Base-by-base conservation (phyloP, 2,329 filamentous ascomycete species). In the Botrytis paeoniae region DNA sequence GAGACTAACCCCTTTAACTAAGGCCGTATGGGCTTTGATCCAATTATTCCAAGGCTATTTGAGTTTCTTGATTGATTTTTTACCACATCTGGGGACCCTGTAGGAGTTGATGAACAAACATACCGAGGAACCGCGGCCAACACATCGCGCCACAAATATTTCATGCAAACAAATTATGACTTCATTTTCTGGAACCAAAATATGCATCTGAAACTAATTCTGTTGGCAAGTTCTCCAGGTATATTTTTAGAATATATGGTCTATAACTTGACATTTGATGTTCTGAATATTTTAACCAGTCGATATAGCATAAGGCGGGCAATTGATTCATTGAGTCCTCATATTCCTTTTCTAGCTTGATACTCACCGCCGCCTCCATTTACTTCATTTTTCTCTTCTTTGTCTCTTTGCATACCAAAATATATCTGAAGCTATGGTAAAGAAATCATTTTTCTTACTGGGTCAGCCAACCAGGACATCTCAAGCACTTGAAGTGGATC, bases 401-500 rank as follows among this genome's bases (percentile, higher is more conserved):
- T 12, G 16, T 22, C 57, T 62, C 9, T 14, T 22, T 48, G 22
- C 32, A 70, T 48, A 70, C 16, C 10, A 45, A 35, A 18, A 1
- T 22, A 57, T 20, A 29, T 65, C 41, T 16, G 41, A 29, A 5
- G 61, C 12, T 3, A 72, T 72, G 70, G 70, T 48, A 16, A 37
- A 59, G 22, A 69, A 72, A 39, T 60, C 62, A 37, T 76, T 76
- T 43, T 41, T 72, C 35, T 69, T 76, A 22, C 32, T 75, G 22
- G 74, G 75, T 12, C 63, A 73, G 48, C 71, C 57, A 25, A 51
- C 74, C 12, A 70, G 39, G 6, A 74, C 65, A 25, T 32, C 71
- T 37, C 60, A 73, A 62, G 57, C 72, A 16, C 64, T 75, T 54
- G 65, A 75, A 14, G 45, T 76, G 3, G 69, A 76, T 59, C 48